Conservation (phyloP, 2,329 filamentous ascomycete genomes). For the Talaromyces rugulosus region DNA sequence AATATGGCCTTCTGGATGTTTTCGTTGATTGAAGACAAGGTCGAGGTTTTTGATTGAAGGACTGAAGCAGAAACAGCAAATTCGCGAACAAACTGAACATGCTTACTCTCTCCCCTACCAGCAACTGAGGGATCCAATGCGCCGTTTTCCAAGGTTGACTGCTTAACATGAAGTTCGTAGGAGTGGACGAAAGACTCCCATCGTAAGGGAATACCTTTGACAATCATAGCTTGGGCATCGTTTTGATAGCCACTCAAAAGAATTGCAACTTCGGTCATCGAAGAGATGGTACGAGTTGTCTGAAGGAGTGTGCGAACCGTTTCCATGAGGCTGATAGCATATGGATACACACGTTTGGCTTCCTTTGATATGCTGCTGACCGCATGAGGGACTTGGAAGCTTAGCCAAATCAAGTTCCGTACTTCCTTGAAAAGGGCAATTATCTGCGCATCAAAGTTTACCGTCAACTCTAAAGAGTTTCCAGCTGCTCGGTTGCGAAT, state of each 20-base stretch:
- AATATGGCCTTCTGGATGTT: conserved; percentile 75
- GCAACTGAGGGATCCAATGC: conserved; percentile 54
- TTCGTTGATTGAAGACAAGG: conserved; percentile 73
- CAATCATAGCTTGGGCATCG: conserved; percentile 77
- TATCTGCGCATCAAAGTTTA: conserved; percentile 96
- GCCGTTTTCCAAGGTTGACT: conserved; percentile 56
- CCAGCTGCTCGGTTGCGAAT: conserved; percentile 83
- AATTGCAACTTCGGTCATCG: conserved; percentile 83
- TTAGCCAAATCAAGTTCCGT: conserved; percentile 90
- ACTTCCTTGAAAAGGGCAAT: conserved; percentile 99
- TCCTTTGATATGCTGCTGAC: conserved; percentile 97
- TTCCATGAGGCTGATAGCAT: conserved; percentile 97
- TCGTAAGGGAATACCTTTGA: conserved; percentile 81
- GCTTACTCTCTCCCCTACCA: conserved; percentile 74
- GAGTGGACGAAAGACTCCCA: conserved; percentile 99
- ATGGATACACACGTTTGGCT: conserved; percentile 97
- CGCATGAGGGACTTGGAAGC: conserved; percentile 87
- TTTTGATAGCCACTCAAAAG: conserved; percentile 88
- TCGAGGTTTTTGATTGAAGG: conserved; percentile 80
- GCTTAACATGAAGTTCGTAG: conserved; percentile 81
- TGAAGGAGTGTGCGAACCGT: conserved; percentile 92
- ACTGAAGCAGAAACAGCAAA: conserved; percentile 84
- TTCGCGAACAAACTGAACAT: conserved; percentile 93
- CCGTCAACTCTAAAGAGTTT: conserved; percentile 78
- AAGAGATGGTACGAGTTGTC: conserved; percentile 75